A percentile compares a stretch with the other conserved stretches of the same genome.
Evolutionary conservation across 768 basidiomycete genomes (phyloP).

Genomic region (Leccinellum luteum): DNA sequence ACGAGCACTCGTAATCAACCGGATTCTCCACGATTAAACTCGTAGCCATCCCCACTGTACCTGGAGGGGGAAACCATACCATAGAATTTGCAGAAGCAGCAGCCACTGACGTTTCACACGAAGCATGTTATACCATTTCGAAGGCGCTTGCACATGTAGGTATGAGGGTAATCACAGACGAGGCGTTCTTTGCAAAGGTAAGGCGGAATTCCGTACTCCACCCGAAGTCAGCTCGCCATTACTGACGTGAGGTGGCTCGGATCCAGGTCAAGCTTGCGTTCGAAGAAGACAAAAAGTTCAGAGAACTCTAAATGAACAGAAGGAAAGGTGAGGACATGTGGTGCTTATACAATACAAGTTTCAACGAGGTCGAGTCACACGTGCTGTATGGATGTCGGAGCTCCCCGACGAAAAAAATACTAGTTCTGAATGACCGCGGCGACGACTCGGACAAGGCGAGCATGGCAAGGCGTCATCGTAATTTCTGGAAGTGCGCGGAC

Average conservation of each 20-base stretch:
- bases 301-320: conserved; percentile 3
- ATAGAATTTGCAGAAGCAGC: conserved; percentile 63
- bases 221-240: background rate
- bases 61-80: conserved; percentile 78
- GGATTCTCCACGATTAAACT: background rate
- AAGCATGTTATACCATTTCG: conserved; percentile 62
- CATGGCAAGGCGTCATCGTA: background rate
- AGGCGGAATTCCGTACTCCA: conserved; percentile 1
- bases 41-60: conserved; percentile 71
- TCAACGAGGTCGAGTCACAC: background rate
- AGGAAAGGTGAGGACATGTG: background rate
- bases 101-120: conserved; percentile 56
- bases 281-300: conserved; percentile 39
- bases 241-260: background rate
- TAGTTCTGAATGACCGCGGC: too few relatives aligned
- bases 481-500: background rate
- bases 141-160: conserved; percentile 73
- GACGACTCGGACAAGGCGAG: background rate
- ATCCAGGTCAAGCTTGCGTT: conserved; percentile 48
- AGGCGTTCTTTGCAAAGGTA: conserved; percentile 58
- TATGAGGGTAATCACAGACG: conserved; percentile 67
- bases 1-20: background rate
- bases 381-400: background rate
- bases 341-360: background rate
- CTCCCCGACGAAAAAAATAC: background rate